Base-by-base conservation (phyloP, 257 asterid species). In the Gentiana macrophylla region DNA sequence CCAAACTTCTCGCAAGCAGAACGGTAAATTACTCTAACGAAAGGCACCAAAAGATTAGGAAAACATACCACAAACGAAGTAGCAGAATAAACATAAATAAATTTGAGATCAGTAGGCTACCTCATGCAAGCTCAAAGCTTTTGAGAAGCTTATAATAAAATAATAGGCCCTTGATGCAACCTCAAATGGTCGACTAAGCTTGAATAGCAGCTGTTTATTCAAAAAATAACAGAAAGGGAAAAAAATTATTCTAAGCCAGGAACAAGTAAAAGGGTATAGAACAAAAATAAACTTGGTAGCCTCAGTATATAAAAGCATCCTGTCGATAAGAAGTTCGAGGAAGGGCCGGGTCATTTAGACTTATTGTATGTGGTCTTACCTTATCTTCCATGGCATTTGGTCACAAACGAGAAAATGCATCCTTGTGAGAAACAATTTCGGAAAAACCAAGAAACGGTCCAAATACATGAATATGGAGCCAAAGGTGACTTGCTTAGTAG, bases 1-100 rank as follows among this genome's bases (percentile, higher is more conserved):
- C 99, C 99, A 92, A 35, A 86, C 97, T 85, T 92, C 99, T 53
- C 97, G 99, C 82, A 80, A 71, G 65, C 99, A 92, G 79, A 88
- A 92, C 13, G 99, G 99, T 70, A 92, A 72, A 61, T 52, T 69
- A 56, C 76, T 78, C 99, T 92, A 90, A 34, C 56, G 66, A 44
- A 74, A 56, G 47, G 56, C 59, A 56, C 6, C 60, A 57, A 67
- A 50, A 52, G 60, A 57, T 56, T 34, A 56, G 35, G 2, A 43
- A 37, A 12, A 33, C 37, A 15, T 53, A 52, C 47, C 53, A 64
- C 37, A 49, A 49, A 53, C 47, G 32, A 67, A 46, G 49, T 57
- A 62, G 69, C 35, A 62, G 50, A 53, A 62, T 61, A 35, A 67
- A 63, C 63, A 51, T 49, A 37, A 64, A 43, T 57, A 46, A 65